Evolutionary conservation across 2,329 filamentous ascomycete genomes (phyloP), one percentile per base, ranked within the genome.

Genomic region (Penicillium sp.): DNA sequence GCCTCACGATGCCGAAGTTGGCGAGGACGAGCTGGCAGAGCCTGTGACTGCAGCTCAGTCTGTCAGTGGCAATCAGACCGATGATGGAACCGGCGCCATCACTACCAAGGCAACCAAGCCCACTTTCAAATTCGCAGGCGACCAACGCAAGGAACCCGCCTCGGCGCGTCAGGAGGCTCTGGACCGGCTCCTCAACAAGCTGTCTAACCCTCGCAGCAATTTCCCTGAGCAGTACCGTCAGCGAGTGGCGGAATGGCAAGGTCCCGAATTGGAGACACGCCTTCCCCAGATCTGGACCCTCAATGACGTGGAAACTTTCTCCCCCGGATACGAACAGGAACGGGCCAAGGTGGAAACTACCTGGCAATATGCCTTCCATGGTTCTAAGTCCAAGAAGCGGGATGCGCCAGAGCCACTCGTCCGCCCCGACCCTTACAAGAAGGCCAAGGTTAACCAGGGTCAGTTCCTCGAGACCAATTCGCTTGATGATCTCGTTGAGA

Each of bases 251-350:
- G 37, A 60, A 31, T 68, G 67, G 66, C 60, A 60, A 55, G 56
- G 40, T 33, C 6, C 49, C n/a, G 64, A 67, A 22, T 63, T 74
- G 31, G 72, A 75, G 49, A 60, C 69, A 24, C 73, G 74, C 36
- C 66, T 77, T 19, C 61, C 67, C 10, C 61, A 69, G 33, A 64
- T 71, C 47, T 78, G 76, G 76, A 77, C 71, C 33, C 65, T 78
- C 19, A 64, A 78, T 56, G 65, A 78, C 50, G 69, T 71, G 6
- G 55, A 63, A 18, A 68, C 67, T 2, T 77, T 78, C 50, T 73
- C 70, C 11, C 52, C 63, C 5, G 66, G 71, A 22, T 78, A 77
- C 46, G 68, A 75, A 41, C 66, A 72, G n/a, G 66, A 69, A 24
- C 61, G 64, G 2, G 58, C 69, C 33, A 66, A 67, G 41, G 66